Percentiles rank a stretch among this genome's conserved stretches.
Evolutionary conservation across 495 filamentous ascomycete genomes (phyloP).

Genomic region (Aspergillus bridgeri): DNA sequence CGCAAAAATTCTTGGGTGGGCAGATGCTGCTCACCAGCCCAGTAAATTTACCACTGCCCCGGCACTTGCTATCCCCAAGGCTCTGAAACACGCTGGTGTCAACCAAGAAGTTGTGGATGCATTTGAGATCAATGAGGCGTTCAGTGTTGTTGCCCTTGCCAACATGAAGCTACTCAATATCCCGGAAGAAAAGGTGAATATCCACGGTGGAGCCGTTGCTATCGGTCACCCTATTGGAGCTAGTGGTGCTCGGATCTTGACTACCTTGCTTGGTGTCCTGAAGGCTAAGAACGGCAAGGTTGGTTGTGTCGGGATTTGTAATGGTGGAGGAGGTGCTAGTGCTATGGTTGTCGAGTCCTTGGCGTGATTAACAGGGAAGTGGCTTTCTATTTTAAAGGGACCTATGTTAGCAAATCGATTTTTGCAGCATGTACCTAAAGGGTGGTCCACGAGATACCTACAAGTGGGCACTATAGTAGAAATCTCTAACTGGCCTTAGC

Average conservation of each 20-base stretch:
- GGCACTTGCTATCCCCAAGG: slow-evolving; percentile 93
- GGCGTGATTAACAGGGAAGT: slow-evolving; percentile 17
- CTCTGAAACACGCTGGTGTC: slow-evolving; percentile 84
- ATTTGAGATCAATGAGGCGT: slow-evolving; percentile 99
- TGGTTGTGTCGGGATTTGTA: slow-evolving; percentile 93
- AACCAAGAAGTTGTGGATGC: slow-evolving; percentile 74
- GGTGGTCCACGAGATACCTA: background rate
- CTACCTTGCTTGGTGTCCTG: slow-evolving; percentile 86
- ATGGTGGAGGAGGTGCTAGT: slow-evolving; percentile 91
- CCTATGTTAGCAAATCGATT: background rate
- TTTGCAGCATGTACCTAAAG: background rate
- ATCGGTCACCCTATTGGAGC: slow-evolving; percentile 93
- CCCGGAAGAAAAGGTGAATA: slow-evolving; percentile 82
- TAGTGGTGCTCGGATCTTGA: slow-evolving; percentile 87
- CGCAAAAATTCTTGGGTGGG: slow-evolving; percentile 95
- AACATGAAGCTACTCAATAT: slow-evolving; percentile 88
- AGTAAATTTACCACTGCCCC: slow-evolving; percentile 95
- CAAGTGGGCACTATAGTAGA: background rate
- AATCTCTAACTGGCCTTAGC: background rate
- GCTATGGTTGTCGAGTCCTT: slow-evolving; percentile 80
- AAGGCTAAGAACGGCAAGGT: slow-evolving; percentile 89
- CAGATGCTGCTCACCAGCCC: slow-evolving; percentile 83
- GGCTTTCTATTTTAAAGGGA: background rate
- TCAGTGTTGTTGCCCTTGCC: slow-evolving; percentile 92
- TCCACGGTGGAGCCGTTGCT: slow-evolving; percentile 93